A percentile compares a stretch with the other conserved stretches of the same genome.
These are phyloP conservation scores for Handroanthus guayacan DNA, from an alignment of 257 asterid species.

Conservation along the genomic window DNA sequence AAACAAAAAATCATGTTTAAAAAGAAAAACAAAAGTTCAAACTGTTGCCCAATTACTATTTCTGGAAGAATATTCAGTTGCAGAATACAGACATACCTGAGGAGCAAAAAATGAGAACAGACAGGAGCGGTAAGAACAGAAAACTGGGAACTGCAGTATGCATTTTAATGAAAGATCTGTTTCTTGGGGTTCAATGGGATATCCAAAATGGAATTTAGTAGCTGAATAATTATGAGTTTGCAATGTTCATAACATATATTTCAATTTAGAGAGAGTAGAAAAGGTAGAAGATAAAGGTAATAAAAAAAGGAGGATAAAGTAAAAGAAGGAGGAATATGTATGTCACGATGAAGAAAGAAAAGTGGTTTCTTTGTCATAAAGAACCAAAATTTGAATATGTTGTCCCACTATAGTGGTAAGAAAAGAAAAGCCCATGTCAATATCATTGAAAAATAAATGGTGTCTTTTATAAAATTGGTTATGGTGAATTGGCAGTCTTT, in stretches of 20 bases:
- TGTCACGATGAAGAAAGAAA: constrained; percentile 46
- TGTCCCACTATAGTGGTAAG: constrained; percentile 35
- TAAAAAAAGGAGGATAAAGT: constrained; percentile 38
- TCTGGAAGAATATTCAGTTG: not conserved
- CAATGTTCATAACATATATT: constrained; percentile 13
- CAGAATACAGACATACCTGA: constrained; percentile 50
- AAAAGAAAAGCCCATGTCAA: not conserved
- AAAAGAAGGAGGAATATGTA: constrained; percentile 51
- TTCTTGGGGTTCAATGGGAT: constrained; percentile 28
- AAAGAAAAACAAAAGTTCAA: too few species aligned
- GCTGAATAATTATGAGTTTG: constrained; percentile 23
- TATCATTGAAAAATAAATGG: constrained; percentile 4
- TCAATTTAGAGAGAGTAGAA: constrained; percentile 30
- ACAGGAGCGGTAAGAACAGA: constrained; percentile 47
- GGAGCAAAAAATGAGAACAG: constrained; percentile 46
- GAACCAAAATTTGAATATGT: constrained; percentile 48
- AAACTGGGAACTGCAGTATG: constrained; percentile 43
- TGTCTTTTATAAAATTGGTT: constrained; percentile 14
- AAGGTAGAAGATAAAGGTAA: constrained; percentile 14
- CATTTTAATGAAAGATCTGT: constrained; percentile 42
- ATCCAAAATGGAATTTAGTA: constrained; percentile 30
- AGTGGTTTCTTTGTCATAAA: constrained; percentile 71
- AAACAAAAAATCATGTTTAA: not conserved
- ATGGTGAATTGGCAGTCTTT: not conserved
- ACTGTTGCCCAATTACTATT: not conserved